Base-by-base conservation (phyloP, 192 early-diverging fungal species). In the Umbelopsis sp. region DNA sequence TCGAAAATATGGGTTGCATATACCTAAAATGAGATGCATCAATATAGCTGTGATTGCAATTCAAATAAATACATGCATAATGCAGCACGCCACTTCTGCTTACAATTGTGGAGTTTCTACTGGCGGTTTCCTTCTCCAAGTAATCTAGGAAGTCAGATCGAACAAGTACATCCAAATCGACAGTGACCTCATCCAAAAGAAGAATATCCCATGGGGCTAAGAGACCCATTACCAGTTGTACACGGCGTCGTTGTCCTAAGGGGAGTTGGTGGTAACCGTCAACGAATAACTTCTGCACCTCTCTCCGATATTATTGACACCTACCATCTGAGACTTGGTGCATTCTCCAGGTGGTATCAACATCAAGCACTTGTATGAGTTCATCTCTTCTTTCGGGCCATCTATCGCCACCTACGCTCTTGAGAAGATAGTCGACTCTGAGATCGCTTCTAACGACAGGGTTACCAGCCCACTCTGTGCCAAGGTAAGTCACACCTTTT, bases 1-100 rank as follows among this genome's bases (percentile, higher is more conserved):
- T 94, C 92, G 74, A 93, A 94, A 70, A 94, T 94, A 75, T 94
- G 92, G 9, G 92, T 94, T 16, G 92, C 92, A 75, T 94, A 93
- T 0, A 82, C 54, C 80, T 79, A 59, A 22, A 21, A 54, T 14
- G 14, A 70, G 2, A 29, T 47, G 36, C 36, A 50, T 32, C 31
- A 65, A 25, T 49, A 52, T 22, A 14, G 14, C 12, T 41, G 17
- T 25, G 3, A 65, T 47, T 17, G 17, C 11, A 34, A 45, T 4
- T 8, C 26, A 1, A 20, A 14, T n/a, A 38, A 38, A 38, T 5
- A 38, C 38, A 41, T 41, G 38, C 38, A 41, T 41, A 38, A 38
- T 22, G 24, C n/a, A 4, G 21, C 7, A 43, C 21, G n/a, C 0
- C 52, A 34, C 41, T 56, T 44, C 53, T 1, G 76, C 75, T 74